phyloP scores from a whole-genome alignment of 2,329 filamentous ascomycete species.

The Aspergillus ochraceus region DNA sequence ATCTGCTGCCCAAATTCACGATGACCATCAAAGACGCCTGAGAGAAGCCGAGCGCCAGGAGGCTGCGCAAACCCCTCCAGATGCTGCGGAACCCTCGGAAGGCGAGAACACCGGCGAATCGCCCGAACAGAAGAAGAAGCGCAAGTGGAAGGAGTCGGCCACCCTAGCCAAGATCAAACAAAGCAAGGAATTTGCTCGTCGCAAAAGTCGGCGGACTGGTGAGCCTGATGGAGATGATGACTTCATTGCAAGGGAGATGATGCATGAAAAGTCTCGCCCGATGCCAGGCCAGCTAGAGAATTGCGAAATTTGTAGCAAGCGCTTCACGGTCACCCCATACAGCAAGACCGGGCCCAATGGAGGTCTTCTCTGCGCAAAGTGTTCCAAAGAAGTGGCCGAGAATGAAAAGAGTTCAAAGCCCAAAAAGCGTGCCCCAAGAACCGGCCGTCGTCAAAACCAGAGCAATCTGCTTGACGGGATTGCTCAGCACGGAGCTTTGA shows the following conservation, averaged over 20 bases:
- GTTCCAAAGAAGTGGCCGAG: constrained; percentile 71
- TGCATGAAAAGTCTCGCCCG: constrained; percentile 57
- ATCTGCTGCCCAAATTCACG: constrained; percentile 62
- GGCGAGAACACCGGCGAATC: constrained; percentile 41
- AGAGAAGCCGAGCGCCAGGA: constrained; percentile 48
- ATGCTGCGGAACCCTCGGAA: constrained; percentile 25
- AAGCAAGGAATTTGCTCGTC: constrained; percentile 52
- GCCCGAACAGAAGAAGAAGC: constrained; percentile 52
- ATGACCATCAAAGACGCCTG: constrained; percentile 58
- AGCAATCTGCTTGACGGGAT: constrained; percentile 81
- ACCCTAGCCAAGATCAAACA: constrained; percentile 48
- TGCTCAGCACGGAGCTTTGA: constrained; percentile 43
- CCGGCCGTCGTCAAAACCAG: constrained; percentile 71
- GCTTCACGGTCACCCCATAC: constrained; percentile 91
- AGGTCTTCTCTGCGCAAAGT: constrained; percentile 79
- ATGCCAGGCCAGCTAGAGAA: constrained; percentile 86
- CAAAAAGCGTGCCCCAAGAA: constrained; percentile 56
- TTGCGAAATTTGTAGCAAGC: constrained; percentile 79
- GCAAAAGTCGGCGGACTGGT: constrained; percentile 43
- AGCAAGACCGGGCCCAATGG: constrained; percentile 79
- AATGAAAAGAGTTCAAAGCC: constrained; percentile 59
- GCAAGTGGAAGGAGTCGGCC: constrained; percentile 55
- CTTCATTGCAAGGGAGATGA: constrained; percentile 50
- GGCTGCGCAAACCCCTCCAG: constrained; percentile 26
- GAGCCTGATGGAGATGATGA: constrained; percentile 50